Evolutionary conservation across 495 filamentous ascomycete genomes (phyloP).

Genomic region (Pseudomonodictys pantanalensis): DNA sequence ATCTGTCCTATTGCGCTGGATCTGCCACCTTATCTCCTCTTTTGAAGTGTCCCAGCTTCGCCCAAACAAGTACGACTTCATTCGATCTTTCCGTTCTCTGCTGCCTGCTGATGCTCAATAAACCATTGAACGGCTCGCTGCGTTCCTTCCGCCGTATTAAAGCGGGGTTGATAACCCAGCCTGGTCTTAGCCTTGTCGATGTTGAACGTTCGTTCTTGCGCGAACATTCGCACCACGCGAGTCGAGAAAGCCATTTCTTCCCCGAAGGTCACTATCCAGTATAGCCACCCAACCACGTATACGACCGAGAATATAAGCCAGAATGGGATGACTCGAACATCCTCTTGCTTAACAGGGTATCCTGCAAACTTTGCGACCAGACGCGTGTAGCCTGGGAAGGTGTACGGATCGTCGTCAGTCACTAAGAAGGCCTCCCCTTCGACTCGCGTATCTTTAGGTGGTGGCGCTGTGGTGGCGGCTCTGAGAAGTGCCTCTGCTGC

Average conservation of each 20-base stretch:
- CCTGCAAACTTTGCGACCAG: neutral
- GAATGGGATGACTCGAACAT: neutral
- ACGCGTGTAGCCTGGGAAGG: neutral
- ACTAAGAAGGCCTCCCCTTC: constrained; percentile 3
- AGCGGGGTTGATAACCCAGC: neutral
- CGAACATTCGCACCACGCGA: neutral
- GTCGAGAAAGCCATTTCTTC: neutral
- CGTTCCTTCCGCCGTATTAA: neutral
- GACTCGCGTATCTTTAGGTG: neutral
- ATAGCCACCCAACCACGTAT: neutral
- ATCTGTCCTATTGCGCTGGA: no score
- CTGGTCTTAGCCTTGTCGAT: constrained; percentile 3
- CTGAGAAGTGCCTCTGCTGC: neutral
- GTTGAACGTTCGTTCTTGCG: neutral
- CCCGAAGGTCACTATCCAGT: neutral
- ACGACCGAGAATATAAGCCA: neutral
- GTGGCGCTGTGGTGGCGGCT: neutral
- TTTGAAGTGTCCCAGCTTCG: no score
- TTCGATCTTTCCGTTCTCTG: neutral
- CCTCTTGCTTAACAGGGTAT: neutral
- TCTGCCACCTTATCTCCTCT: no score
- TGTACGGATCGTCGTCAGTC: neutral
- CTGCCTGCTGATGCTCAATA: neutral
- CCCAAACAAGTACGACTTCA: no score
- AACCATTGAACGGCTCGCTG: neutral